Percentiles rank a stretch among this genome's conserved stretches.
phyloP scores from a whole-genome alignment of 2,329 filamentous ascomycete genomes.

The Coleophoma crateriformis region DNA sequence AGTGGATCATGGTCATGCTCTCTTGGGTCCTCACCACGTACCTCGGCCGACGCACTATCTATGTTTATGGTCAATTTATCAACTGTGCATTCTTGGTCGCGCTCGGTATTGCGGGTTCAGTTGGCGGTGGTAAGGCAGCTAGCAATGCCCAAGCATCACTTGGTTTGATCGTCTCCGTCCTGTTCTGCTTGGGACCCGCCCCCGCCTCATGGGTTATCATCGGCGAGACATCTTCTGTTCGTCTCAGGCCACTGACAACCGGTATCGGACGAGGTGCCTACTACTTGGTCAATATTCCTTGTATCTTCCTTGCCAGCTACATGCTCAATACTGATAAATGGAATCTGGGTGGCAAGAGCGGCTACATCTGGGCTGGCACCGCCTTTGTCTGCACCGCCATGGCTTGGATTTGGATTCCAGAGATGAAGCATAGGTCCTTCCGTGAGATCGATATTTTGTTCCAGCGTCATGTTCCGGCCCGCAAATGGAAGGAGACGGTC shows the following conservation, averaged over 20 bases:
- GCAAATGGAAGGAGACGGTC: conserved; percentile 42
- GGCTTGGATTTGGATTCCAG: conserved; percentile 45
- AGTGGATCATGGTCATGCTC: conserved; percentile 57
- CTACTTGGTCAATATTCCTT: conserved; percentile 61
- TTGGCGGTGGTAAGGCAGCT: conserved; percentile 33
- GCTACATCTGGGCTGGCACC: conserved; percentile 54
- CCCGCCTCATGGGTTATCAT: conserved; percentile 64
- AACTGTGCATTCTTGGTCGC: conserved; percentile 48
- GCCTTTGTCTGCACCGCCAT: conserved; percentile 47
- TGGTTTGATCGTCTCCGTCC: conserved; percentile 59
- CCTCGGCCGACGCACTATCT: conserved; percentile 58
- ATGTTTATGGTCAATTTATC: conserved; percentile 52
- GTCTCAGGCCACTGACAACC: conserved; percentile 59
- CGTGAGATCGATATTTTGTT: conserved; percentile 46
- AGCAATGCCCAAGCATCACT: conserved; percentile 53
- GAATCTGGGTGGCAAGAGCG: conserved; percentile 48
- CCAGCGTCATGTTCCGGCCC: conserved; percentile 28
- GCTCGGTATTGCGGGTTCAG: conserved; percentile 54
- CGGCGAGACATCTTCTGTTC: conserved; percentile 59
- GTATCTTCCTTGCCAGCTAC: conserved; percentile 55
- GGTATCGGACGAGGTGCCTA: conserved; percentile 59
- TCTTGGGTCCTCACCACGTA: conserved; percentile 63
- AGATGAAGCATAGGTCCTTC: conserved; percentile 51
- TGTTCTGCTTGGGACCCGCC: conserved; percentile 57
- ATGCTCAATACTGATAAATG: conserved; percentile 48